Percentiles rank a stretch among this genome's conserved stretches.
Evolutionary conservation across 805 yeast genomes (phyloP).

Genomic region (Spathaspora boniae): DNA sequence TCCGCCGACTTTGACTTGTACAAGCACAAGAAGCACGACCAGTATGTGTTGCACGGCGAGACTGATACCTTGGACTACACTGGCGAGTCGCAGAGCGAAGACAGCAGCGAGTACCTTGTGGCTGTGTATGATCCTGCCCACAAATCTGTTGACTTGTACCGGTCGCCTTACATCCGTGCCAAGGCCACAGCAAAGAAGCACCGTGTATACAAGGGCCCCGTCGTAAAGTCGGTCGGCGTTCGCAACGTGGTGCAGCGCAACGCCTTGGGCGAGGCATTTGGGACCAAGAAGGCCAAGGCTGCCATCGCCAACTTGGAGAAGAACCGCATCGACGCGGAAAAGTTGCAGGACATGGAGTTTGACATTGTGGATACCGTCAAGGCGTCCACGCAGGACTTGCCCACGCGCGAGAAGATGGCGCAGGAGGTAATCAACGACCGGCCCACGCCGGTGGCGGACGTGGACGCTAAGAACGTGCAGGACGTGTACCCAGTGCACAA

Average conservation of each 20-base stretch:
- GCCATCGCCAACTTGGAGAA: conserved; percentile 78
- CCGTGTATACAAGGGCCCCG: conserved; percentile 58
- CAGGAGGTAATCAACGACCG: conserved; percentile 60
- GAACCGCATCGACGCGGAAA: conserved; percentile 83
- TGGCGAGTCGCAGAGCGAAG: conserved; percentile 42
- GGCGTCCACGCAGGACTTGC: conserved; percentile 66
- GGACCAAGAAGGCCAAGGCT: conserved; percentile 93
- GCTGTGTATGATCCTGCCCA: conserved; percentile 75
- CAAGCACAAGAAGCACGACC: conserved; percentile 41
- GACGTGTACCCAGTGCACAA: conserved; percentile 74
- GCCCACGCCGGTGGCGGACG: conserved; percentile 77
- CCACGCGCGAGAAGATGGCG: conserved; percentile 63
- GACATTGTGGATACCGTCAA: conserved; percentile 82
- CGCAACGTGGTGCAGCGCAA: conserved; percentile 62
- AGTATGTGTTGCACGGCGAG: conserved; percentile 71
- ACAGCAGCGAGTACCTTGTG: conserved; percentile 55
- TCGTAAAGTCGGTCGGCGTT: conserved; percentile 53
- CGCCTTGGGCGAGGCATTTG: conserved; percentile 91
- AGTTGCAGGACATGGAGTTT: conserved; percentile 66
- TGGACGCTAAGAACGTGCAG: conserved; percentile 77
- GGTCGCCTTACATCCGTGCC: conserved; percentile 59
- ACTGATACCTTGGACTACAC: conserved; percentile 68
- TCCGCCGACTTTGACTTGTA: conserved; percentile 62
- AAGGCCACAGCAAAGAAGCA: conserved; percentile 60
- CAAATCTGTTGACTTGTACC: conserved; percentile 60